Percentiles rank a stretch among this genome's conserved stretches.
phyloP scores from a whole-genome alignment of 179 eudicot species.

The Nepenthes alata region DNA sequence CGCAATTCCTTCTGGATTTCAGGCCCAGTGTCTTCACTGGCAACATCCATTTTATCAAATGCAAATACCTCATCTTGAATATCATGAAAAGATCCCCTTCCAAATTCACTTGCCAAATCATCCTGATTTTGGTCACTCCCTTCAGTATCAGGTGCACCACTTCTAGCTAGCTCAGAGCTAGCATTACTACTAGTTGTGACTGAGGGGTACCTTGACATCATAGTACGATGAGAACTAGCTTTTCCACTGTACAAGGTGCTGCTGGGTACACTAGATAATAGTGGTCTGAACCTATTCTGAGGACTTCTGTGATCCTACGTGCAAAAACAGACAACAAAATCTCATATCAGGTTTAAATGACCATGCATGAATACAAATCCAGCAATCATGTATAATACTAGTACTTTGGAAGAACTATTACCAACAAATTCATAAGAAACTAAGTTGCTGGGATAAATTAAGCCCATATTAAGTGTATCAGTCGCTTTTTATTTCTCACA shows the following conservation, averaged over 20 bases:
- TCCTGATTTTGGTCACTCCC: slow-evolving; percentile 55
- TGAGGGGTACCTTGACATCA: slow-evolving; percentile 72
- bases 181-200: slow-evolving; percentile 85
- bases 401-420: too few species aligned
- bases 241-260: slow-evolving; percentile 73
- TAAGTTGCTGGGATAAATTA: too few species aligned
- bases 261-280: slow-evolving; percentile 90
- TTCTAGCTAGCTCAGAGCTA: slow-evolving; percentile 65
- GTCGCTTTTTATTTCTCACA: too few species aligned
- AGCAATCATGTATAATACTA: too few species aligned
- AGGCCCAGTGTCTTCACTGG: slow-evolving; percentile 22
- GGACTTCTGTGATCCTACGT: slow-evolving; percentile 84
- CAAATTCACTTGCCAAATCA: slow-evolving; percentile 41
- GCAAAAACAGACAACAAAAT: neutral
- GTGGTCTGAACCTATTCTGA: slow-evolving; percentile 97
- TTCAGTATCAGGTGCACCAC: slow-evolving; percentile 65
- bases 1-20: slow-evolving; percentile 19
- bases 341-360: too few species aligned
- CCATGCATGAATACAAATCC: too few species aligned
- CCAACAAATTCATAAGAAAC: too few species aligned
- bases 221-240: slow-evolving; percentile 35
- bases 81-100: slow-evolving; percentile 27
- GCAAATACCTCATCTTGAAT: slow-evolving; percentile 47
- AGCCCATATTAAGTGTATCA: too few species aligned
- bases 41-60: slow-evolving; percentile 46